Conservation (phyloP, 148 eudicot genomes). For the Chenopodium suecicum region DNA sequence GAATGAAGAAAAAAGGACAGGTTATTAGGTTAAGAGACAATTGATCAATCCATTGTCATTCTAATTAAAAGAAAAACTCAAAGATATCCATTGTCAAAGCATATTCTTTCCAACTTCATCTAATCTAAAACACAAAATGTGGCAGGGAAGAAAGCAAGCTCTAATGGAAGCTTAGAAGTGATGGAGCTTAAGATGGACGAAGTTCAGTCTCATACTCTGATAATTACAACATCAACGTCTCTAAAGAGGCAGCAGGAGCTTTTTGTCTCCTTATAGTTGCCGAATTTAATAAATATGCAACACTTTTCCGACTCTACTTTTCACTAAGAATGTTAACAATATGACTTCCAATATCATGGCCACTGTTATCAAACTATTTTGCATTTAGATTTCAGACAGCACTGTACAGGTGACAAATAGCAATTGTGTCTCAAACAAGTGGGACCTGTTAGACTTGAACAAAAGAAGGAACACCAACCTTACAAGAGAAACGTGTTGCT, state of each 20-base stretch:
- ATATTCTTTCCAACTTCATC: not conserved
- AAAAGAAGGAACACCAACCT: slow-evolving; percentile 44
- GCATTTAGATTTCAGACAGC: not conserved
- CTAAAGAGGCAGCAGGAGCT: not conserved
- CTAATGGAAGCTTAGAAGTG: not conserved
- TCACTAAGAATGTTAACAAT: not conserved
- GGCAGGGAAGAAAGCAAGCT: not conserved
- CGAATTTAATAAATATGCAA: not conserved
- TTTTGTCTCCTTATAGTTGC: not conserved
- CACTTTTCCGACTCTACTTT: not conserved
- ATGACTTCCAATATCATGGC: not conserved
- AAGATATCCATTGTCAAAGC: not conserved
- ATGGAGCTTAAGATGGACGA: too few relatives aligned
- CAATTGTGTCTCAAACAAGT: not conserved
- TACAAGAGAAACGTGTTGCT: slow-evolving; percentile 75
- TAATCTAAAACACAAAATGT: not conserved
- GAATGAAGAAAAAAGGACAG: not conserved
- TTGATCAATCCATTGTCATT: not conserved
- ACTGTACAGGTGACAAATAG: not conserved
- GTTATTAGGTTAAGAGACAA: not conserved
- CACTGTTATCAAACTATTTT: not conserved
- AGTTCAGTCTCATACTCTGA: too few relatives aligned
- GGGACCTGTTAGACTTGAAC: not conserved
- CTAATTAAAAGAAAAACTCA: not conserved
- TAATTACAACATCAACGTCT: not conserved